Conservation (phyloP, 768 basidiomycete genomes). For the Lepiota venenata region DNA sequence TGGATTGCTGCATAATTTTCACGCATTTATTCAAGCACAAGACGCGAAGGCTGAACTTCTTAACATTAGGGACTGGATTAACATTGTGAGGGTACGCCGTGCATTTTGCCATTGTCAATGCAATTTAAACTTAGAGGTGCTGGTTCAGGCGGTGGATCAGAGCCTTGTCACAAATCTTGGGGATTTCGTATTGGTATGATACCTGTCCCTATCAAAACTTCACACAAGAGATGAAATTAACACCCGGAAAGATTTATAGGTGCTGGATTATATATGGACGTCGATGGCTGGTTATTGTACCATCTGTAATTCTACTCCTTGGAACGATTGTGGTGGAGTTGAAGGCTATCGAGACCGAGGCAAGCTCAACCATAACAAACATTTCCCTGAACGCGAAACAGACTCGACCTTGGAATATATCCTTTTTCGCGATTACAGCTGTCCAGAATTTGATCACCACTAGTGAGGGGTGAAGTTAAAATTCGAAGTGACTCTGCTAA, state of each 20-base stretch:
- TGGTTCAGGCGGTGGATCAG: background rate
- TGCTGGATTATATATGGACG: background rate
- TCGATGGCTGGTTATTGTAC: background rate
- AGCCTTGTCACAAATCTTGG: background rate
- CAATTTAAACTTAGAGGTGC: background rate
- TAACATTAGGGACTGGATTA: background rate
- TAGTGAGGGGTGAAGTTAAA: background rate
- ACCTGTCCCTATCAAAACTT: background rate
- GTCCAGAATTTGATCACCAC: background rate
- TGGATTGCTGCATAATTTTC: background rate
- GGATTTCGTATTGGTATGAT: background rate
- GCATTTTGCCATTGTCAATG: background rate
- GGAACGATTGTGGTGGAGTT: background rate
- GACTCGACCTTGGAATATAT: background rate
- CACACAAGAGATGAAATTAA: background rate
- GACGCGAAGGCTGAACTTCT: background rate
- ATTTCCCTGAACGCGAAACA: background rate
- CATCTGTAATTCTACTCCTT: background rate
- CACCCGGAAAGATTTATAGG: background rate
- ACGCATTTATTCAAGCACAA: background rate
- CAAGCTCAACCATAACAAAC: too few species aligned
- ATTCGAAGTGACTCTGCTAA: background rate
- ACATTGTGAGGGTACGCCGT: background rate
- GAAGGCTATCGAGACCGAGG: background rate
- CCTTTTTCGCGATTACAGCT: background rate